These are phyloP conservation scores for Spergularia azorica DNA, from an alignment of 179 eudicot species.

Conservation along the genomic window DNA sequence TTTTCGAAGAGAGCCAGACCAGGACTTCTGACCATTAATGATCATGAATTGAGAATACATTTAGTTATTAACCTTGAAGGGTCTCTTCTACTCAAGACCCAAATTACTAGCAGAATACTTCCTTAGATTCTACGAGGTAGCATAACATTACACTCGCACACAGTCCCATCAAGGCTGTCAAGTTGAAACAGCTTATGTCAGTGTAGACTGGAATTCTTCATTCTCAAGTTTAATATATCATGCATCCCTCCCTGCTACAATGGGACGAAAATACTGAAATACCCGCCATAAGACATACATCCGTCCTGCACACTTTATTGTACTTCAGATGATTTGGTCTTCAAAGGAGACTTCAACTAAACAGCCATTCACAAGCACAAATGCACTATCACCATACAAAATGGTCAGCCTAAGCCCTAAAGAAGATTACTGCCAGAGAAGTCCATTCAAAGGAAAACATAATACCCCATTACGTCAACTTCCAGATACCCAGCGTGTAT, in stretches of 20 bases:
- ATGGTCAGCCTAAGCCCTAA: neutral
- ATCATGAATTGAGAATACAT: too few species aligned
- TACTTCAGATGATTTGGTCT: neutral
- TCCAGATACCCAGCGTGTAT: too few species aligned
- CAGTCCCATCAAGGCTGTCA: neutral
- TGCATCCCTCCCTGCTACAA: neutral
- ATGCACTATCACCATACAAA: neutral
- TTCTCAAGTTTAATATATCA: neutral
- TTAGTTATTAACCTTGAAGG: too few species aligned
- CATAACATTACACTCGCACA: too few species aligned
- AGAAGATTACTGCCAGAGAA: neutral
- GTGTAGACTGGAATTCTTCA: neutral
- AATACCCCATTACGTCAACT: neutral
- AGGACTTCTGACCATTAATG: too few species aligned
- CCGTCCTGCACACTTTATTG: neutral
- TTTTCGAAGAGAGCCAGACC: too few species aligned
- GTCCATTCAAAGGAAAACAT: neutral
- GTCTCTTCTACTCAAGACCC: too few species aligned
- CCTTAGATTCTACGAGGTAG: too few species aligned
- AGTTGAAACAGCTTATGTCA: neutral
- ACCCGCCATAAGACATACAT: neutral
- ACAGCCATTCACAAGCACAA: neutral
- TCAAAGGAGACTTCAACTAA: neutral
- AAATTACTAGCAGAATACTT: too few species aligned
- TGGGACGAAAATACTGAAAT: neutral